A percentile compares a stretch with the other conserved stretches of the same genome.
phyloP scores from a whole-genome alignment of 163 green algal genomes.

The Coccomyxa subellipsoidea region DNA sequence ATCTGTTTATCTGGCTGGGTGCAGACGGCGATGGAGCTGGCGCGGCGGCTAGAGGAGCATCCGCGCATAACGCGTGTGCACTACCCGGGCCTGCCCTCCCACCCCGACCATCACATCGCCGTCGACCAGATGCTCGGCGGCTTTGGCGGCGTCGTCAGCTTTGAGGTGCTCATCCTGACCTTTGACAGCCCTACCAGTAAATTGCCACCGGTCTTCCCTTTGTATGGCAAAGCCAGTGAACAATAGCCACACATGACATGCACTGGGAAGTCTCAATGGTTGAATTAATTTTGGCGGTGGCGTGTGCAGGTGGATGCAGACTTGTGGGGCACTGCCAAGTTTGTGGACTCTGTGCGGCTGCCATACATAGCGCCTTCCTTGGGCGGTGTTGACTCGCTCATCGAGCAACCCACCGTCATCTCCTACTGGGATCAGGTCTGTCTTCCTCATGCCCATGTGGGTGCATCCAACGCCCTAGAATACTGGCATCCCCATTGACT shows the following conservation, averaged over 20 bases:
- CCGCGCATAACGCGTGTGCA: slow-evolving; percentile 72
- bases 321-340: slow-evolving; percentile 83
- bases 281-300: background rate
- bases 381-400: slow-evolving; percentile 94
- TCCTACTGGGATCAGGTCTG: slow-evolving; percentile 83
- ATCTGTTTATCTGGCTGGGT: background rate
- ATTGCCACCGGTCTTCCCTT: too few species aligned
- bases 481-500: too few species aligned
- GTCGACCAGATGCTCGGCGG: slow-evolving; percentile 87
- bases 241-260: too few species aligned
- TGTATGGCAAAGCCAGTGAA: too few species aligned
- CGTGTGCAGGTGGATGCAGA: slow-evolving; percentile 74
- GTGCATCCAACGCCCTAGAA: too few species aligned
- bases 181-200: too few species aligned
- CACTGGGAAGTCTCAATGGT: too few species aligned
- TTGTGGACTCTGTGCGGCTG: slow-evolving; percentile 89
- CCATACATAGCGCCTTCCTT: slow-evolving; percentile 98
- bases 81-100: slow-evolving; percentile 89
- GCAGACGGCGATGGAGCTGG: slow-evolving; percentile 23
- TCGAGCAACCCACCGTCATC: slow-evolving; percentile 97
- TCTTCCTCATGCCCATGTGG: too few species aligned
- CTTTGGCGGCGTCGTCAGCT: slow-evolving; percentile 96
- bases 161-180: slow-evolving; percentile 59
- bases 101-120: slow-evolving; percentile 95
- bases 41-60: slow-evolving; percentile 80